Evolutionary conservation across 148 eudicot genomes (phyloP).

Genomic region (Euryodendron excelsum): DNA sequence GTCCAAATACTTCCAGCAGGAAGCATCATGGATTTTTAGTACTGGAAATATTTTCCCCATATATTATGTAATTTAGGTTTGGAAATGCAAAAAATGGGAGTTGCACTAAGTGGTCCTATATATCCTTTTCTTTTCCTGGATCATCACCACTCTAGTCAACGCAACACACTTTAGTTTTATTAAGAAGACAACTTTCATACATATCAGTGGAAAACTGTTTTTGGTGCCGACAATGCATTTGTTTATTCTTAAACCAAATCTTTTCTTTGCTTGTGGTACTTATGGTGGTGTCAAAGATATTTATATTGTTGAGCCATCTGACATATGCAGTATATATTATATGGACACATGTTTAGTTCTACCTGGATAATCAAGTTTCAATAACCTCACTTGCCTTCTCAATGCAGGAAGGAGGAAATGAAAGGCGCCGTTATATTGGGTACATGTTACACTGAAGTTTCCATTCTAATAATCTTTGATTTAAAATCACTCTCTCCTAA

Average conservation of each 20-base stretch:
- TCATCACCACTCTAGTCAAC: not conserved
- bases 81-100: not conserved
- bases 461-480: not conserved
- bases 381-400: constrained; percentile 1
- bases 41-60: not conserved
- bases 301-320: not conserved
- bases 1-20: not conserved
- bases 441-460: constrained; percentile 27
- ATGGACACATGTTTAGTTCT: not conserved
- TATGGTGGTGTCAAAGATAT: not conserved
- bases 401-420: constrained; percentile 40
- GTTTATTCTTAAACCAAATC: not conserved
- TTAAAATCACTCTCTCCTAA: not conserved
- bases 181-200: not conserved
- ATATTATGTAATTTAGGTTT: not conserved
- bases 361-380: not conserved
- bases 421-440: constrained; percentile 53
- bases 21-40: not conserved
- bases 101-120: not conserved
- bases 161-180: not conserved
- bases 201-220: not conserved
- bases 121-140: not conserved
- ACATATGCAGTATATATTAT: not conserved
- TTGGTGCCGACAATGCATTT: not conserved
- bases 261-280: not conserved